Evolutionary conservation across 805 yeast genomes (phyloP), one percentile per base, ranked within the genome.

Genomic region (Lipomyces yamanashiensis): DNA sequence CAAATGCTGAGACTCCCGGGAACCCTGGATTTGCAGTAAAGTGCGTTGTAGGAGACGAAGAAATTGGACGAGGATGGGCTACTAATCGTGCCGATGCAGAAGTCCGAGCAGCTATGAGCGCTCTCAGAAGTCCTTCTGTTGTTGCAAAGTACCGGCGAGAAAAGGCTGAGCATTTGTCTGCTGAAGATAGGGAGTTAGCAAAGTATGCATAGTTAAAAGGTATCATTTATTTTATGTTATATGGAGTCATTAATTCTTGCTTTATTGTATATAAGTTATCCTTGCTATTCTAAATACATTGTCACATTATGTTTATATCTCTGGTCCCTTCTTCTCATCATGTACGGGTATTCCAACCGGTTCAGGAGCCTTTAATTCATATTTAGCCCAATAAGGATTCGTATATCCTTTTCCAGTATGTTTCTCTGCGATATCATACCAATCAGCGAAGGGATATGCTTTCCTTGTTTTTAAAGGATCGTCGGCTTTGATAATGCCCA

Each of bases 21-120:
- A 41, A 21, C 19, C 19, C 56, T 55, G 85, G 79, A 0, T 88
- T 82, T 67, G 76, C 81, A 1, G 95, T 92, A 7, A 82, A 85
- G 47, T 88, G 96, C 70, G 72, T 78, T 47, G 84, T 91, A 74
- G 85, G 82, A 1, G 84, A 82, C 60, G 91, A 87, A 21, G 78
- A 80, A 0, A 71, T 93, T 28, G 97, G 96, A 0, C 76, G 74
- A 2, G 98, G 97, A 4, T 77, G 75, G 7, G 98, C 90, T 1
- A 80, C 82, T 28, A 87, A 84, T 66, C 78, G 81, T 2, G 89
- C 88, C 73, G 87, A 85, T 36, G 98, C 98, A 0, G 95, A 97
- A 0, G 75, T 84, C 23, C 79, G 87, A 60, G 97, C 98, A 0
- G 99, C 99, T 0, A 87, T 87, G 86, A 78, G 80, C 57, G 97